A percentile compares a stretch with the other conserved stretches of the same genome.
Evolutionary conservation across 148 eudicot species (phyloP).

Genomic region (Limonium bicolor): DNA sequence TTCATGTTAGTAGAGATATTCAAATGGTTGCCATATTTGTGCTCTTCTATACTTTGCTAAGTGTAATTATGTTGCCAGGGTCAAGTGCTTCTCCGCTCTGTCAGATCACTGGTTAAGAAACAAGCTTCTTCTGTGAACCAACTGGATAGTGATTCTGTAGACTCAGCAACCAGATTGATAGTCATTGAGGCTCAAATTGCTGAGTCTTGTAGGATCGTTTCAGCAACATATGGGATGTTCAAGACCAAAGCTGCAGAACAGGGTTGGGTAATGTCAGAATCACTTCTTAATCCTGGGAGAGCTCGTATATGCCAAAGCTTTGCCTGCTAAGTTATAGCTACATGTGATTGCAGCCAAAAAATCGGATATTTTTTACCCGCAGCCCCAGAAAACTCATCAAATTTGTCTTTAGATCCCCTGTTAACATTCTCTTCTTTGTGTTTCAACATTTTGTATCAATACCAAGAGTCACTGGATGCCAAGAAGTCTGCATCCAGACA

Average conservation of each 20-base stretch:
- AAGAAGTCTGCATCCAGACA: too few relatives aligned
- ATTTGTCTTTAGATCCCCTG: too few relatives aligned
- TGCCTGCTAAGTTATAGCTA: too few relatives aligned
- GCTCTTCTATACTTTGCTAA: too few relatives aligned
- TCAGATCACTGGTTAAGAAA: constrained; percentile 39
- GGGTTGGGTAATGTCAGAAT: constrained; percentile 99
- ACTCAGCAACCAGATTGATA: constrained; percentile 19
- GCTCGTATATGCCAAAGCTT: too few relatives aligned
- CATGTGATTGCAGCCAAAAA: too few relatives aligned
- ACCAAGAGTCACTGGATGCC: too few relatives aligned
- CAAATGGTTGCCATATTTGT: too few relatives aligned
- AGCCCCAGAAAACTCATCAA: too few relatives aligned
- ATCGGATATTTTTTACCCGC: too few relatives aligned
- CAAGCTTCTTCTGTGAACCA: constrained; percentile 18
- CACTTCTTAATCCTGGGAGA: constrained; percentile 91
- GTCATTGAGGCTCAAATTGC: constrained; percentile 61
- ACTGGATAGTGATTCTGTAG: constrained; percentile 21
- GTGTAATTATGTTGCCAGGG: constrained; percentile 37
- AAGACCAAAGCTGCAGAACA: constrained; percentile 84
- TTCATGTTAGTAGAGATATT: constrained; percentile 64
- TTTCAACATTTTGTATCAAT: too few relatives aligned
- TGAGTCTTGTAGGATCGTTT: constrained; percentile 71
- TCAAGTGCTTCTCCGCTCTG: constrained; percentile 69
- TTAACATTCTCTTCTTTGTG: too few relatives aligned
- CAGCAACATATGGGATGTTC: constrained; percentile 66